Base-by-base conservation (phyloP, 2,329 filamentous ascomycete genomes). In the Fusarium humuli region DNA sequence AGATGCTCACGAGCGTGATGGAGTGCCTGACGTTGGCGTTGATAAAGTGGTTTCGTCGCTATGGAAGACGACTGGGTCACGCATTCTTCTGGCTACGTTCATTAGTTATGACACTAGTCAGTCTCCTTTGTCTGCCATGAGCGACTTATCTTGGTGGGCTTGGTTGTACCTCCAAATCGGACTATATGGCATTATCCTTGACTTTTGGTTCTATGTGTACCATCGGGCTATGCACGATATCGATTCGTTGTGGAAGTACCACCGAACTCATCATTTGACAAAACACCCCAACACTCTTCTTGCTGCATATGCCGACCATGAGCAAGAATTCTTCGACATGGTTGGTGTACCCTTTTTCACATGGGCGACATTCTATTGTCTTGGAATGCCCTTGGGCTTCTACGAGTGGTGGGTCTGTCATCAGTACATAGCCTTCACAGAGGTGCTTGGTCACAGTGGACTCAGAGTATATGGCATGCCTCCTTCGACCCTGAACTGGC, bases 261-360 rank as follows among this genome's bases (percentile, higher is more conserved):
- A 69, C 29, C 64, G 66, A 23, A 69, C 64, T 12, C 66, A 69
- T 29, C 66, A 69, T 41, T 44, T 69, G 1, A 69, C 66, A 5
- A 69, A 69, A 30, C 66, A 69, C 5, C 66, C 66, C 10, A 69
- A 69, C 4, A 30, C 66, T 18, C 66, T 69, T 1, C 55, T 69
- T 7, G 46, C 64, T 8, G 66, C 64, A 3, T 69, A 61, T 7
- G 66, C 66, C 41, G 66, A 69, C 25, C 66, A 69, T 4, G 66
- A 68, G 27, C 66, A 69, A 27, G 66, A 69, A 16, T 69, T 69
- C n/a, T 69, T 69, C 25, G 66, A 69, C 44, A 69, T 69, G 66
- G 55, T 69, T 1, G 66, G 59, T 18, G 48, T 69, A 6, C 66
- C 66, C 0, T 68, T 69, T 10, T 37, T 69, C 6, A 69, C 66